Conservation (phyloP, 2,329 filamentous ascomycete species). For the Alternaria alternata region DNA sequence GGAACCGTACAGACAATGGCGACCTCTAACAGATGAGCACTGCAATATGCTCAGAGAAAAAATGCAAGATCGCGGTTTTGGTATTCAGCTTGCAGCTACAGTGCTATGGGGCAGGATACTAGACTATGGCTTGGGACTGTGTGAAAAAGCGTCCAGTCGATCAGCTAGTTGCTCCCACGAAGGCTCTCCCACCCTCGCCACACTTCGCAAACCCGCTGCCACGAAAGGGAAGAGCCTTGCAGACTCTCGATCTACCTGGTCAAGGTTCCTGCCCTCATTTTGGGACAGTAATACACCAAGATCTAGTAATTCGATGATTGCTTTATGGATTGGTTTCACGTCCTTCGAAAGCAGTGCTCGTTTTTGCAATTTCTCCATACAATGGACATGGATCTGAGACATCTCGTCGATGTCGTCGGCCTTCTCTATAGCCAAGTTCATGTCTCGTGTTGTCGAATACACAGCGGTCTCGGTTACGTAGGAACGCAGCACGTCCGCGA, state of each 20-base stretch:
- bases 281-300: slow-evolving; percentile 75
- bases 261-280: slow-evolving; percentile 54
- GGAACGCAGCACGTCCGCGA: slow-evolving; percentile 75
- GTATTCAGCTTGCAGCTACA: neutral
- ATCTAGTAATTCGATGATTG: slow-evolving; percentile 79
- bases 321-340: slow-evolving; percentile 74
- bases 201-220: slow-evolving; percentile 73
- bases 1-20: neutral
- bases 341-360: slow-evolving; percentile 75
- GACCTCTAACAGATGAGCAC: neutral
- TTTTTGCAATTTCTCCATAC: slow-evolving; percentile 68
- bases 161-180: slow-evolving; percentile 85
- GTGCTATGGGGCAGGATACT: neutral
- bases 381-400: slow-evolving; percentile 72
- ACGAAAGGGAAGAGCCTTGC: slow-evolving; percentile 74
- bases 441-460: slow-evolving; percentile 63
- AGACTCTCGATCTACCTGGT: slow-evolving; percentile 66
- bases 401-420: slow-evolving; percentile 82
- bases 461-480: slow-evolving; percentile 80
- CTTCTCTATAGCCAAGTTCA: slow-evolving; percentile 65
- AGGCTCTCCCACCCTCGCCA: slow-evolving; percentile 75
- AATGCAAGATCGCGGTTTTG: neutral
- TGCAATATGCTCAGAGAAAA: neutral
- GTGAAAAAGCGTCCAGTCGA: slow-evolving; percentile 65
- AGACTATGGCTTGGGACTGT: neutral